These are phyloP conservation scores for Articulospora tetracladia DNA, from an alignment of 495 filamentous ascomycete genomes.

Conservation along the genomic window DNA sequence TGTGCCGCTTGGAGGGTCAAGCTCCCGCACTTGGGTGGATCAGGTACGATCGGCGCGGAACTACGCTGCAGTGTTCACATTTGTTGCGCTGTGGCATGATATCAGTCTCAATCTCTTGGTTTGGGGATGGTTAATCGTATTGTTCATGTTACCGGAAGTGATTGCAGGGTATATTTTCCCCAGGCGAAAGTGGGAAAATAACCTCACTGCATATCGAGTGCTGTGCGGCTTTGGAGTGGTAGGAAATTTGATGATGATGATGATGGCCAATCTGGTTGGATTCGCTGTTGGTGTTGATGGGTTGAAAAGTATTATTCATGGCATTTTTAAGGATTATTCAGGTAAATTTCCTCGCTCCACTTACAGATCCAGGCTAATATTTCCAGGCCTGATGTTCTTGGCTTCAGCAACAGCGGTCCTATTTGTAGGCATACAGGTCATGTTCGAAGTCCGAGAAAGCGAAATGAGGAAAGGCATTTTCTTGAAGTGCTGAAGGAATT, in stretches of 20 bases:
- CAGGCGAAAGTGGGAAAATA: slow-evolving; percentile 57
- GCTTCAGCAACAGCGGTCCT: slow-evolving; percentile 61
- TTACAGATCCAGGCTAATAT: slow-evolving; percentile 13
- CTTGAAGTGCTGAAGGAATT: slow-evolving; percentile 65
- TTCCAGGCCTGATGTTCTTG: slow-evolving; percentile 66
- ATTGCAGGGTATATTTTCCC: slow-evolving; percentile 70
- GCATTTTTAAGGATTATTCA: slow-evolving; percentile 69
- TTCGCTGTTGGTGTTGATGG: slow-evolving; percentile 93
- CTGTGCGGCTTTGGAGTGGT: slow-evolving; percentile 85
- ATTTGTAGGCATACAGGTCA: slow-evolving; percentile 86
- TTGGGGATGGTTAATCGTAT: slow-evolving; percentile 93
- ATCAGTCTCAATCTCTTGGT: slow-evolving; percentile 88
- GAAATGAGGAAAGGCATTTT: slow-evolving; percentile 79
- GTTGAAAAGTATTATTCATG: slow-evolving; percentile 65
- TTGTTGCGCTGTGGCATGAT: slow-evolving; percentile 98
- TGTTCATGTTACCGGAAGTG: slow-evolving; percentile 91
- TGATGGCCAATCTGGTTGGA: slow-evolving; percentile 88
- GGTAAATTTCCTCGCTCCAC: slow-evolving; percentile 37
- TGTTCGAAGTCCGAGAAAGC: slow-evolving; percentile 90
- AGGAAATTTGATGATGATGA: slow-evolving; percentile 90
- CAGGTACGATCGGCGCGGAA: slow-evolving; percentile 56
- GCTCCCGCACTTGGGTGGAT: slow-evolving; percentile 26
- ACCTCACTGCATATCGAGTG: slow-evolving; percentile 68
- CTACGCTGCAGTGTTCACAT: slow-evolving; percentile 86
- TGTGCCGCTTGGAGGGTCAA: slow-evolving; percentile 74